Percentiles rank a stretch among this genome's conserved stretches.
Conservation (phyloP, 2,329 filamentous ascomycete genomes). For the Verticillium klebahnii region DNA sequence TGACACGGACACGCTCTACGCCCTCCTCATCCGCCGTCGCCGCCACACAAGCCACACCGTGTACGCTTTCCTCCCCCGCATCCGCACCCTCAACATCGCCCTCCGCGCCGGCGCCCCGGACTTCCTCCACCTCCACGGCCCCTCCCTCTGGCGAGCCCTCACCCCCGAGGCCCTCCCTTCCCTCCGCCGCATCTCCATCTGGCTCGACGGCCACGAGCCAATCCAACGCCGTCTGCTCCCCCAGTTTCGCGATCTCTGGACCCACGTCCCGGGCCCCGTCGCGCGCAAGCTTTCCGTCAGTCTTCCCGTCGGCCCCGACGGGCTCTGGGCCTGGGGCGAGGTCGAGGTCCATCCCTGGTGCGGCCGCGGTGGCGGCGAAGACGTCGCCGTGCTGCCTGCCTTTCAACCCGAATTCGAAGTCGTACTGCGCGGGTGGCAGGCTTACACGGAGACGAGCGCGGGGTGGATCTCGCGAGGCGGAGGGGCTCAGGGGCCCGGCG, state of each 20-base stretch:
- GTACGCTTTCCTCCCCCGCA: slow-evolving; percentile 1
- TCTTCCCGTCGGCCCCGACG: slow-evolving; percentile 11
- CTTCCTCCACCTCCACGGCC: slow-evolving; percentile 10
- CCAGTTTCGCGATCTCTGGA: slow-evolving; percentile 10
- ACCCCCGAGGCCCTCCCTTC: background rate
- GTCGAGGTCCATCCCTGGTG: background rate
- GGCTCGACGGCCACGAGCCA: slow-evolving; percentile 13
- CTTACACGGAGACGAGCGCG: slow-evolving; percentile 6
- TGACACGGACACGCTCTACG: slow-evolving; percentile 7
- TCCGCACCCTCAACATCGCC: slow-evolving; percentile 10
- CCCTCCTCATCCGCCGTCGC: slow-evolving; percentile 3
- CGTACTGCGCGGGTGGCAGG: slow-evolving; percentile 9
- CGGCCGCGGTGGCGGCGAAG: background rate
- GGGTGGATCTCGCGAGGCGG: slow-evolving; percentile 1
- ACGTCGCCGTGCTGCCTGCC: background rate
- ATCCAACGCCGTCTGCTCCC: slow-evolving; percentile 10
- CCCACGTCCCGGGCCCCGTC: background rate
- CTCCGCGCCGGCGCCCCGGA: slow-evolving; percentile 11
- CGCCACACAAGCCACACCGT: background rate
- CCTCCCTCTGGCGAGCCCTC: slow-evolving; percentile 6
- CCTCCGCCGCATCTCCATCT: slow-evolving; percentile 5
- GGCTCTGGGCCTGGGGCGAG: slow-evolving; percentile 13
- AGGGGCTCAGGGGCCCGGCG: background rate
- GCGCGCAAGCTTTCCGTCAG: slow-evolving; percentile 3
- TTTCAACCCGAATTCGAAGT: slow-evolving; percentile 5